Base-by-base conservation (phyloP, 2,329 filamentous ascomycete species). In the Ilyonectria destructans region DNA sequence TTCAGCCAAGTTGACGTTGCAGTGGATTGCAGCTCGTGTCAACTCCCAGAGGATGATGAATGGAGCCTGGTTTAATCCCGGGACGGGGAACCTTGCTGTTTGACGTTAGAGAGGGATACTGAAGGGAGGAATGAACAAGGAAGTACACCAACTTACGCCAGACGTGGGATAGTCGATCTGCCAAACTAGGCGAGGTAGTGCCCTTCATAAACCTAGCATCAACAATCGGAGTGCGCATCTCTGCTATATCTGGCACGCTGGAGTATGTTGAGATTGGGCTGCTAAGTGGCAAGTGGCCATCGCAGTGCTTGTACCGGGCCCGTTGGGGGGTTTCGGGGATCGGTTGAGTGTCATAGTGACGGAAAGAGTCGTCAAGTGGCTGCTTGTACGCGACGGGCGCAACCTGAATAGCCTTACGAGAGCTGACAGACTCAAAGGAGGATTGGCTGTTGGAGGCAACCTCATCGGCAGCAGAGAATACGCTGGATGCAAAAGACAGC, bases 21-120 rank as follows among this genome's bases (percentile, higher is more conserved):
- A 88, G 46, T 86, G 80, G 0, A 84, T 71, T 0, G 85, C 83
- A 19, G 85, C 82, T 12, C 88, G 82, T 0, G 84, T 82, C 0
- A 88, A 74, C 64, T 90, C 88, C 88, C 87, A 90, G 4, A 83
- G 72, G 6, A 89, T 79, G 2, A 83, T 81, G 3, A 89, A 78
- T 0, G 87, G 86, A 0, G 85, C 86, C 1, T 79, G 58, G 3
- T 81, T 79, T 4, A 88, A 77, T 59, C 80, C 80, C 0, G 67
- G 58, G 15, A 69, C 67, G 0, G 85, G 84, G 8, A 85, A 80
- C n/a, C 72, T 77, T 0, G 83, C 83, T 84, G 65, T 40, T 21
- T 6, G 29, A 17, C 2, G 29, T 69, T 54, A 70, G 69, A 57
- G 31, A 4, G 5, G 13, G 12, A 10, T 43, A 21, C 2, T 31